These are phyloP conservation scores for Eimeria sp. DNA, from an alignment of 169 alveolate genomes.

Conservation along the genomic window DNA sequence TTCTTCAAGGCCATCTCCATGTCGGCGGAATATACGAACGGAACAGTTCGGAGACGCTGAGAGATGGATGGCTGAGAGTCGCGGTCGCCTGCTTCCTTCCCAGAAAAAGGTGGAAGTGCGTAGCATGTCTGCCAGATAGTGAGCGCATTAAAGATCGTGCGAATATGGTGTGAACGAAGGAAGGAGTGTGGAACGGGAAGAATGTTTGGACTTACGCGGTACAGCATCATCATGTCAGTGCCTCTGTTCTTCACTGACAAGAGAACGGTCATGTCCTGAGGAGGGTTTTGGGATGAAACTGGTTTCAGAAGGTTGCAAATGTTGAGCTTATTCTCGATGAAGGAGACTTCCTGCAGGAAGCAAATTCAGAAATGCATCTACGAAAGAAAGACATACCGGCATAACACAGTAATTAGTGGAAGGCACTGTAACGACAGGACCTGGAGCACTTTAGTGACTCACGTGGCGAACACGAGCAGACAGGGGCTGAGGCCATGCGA, in stretches of 20 bases:
- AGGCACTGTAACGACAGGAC: background rate
- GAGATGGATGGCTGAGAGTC: conserved; percentile 12
- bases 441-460: background rate
- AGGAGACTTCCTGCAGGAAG: conserved; percentile 58
- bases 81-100: conserved; percentile 41
- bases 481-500: conserved; percentile 81
- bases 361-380: background rate
- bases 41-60: conserved; percentile 68
- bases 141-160: background rate
- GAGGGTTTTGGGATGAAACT: background rate
- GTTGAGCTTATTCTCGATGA: conserved; percentile 63
- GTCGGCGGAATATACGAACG: conserved; percentile 42
- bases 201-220: conserved; percentile 44
- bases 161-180: background rate
- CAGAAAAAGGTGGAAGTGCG: conserved; percentile 66
- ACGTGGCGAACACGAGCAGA: conserved; percentile 76
- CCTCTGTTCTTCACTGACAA: conserved; percentile 73
- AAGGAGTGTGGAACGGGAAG: background rate
- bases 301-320: conserved; percentile 71
- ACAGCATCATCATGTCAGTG: conserved; percentile 71
- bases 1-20: conserved; percentile 58
- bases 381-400: background rate
- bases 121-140: conserved; percentile 48
- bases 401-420: background rate
- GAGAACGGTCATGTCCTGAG: conserved; percentile 58